phyloP scores from a whole-genome alignment of 1,284 basidiomycete genomes.

The Ustilago loliicola region DNA sequence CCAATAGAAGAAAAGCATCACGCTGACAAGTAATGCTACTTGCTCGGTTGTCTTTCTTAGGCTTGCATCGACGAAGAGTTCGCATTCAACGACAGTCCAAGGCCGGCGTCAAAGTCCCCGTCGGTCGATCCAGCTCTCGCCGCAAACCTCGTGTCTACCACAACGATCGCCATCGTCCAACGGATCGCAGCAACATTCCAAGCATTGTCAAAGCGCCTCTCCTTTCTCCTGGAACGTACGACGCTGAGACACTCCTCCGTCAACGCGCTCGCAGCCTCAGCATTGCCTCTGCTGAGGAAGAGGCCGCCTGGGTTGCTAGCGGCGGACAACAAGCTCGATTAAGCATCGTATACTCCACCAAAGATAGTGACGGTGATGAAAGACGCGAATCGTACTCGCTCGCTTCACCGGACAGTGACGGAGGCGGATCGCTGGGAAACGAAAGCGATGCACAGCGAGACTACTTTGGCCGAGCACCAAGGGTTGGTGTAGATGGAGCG shows the following conservation, averaged over 20 bases:
- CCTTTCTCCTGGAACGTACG: constrained; percentile 61
- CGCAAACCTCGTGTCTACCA: constrained; percentile 36
- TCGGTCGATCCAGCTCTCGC: constrained; percentile 22
- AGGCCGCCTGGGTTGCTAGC: constrained; percentile 54
- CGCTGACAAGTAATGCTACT: background rate
- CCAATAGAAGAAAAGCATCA: background rate
- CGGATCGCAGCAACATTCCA: constrained; percentile 43
- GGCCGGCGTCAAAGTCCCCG: constrained; percentile 16
- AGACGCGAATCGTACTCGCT: background rate
- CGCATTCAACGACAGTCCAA: constrained; percentile 47
- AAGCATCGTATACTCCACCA: constrained; percentile 24
- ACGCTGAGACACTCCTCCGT: constrained; percentile 60
- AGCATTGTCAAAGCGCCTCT: constrained; percentile 52
- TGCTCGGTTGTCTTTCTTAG: constrained; percentile 12
- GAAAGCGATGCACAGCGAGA: constrained; percentile 22
- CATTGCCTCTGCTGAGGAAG: constrained; percentile 49
- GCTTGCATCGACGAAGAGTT: constrained; percentile 53
- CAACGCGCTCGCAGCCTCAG: constrained; percentile 57
- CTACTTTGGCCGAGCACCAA: constrained; percentile 44
- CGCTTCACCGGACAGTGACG: constrained; percentile 30
- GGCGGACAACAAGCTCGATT: constrained; percentile 52
- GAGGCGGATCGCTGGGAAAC: constrained; percentile 7
- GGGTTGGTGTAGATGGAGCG: constrained; percentile 60
- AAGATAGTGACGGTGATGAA: constrained; percentile 17
- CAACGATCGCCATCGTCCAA: constrained; percentile 36